A percentile compares a stretch with the other conserved stretches of the same genome.
phyloP scores from a whole-genome alignment of 2,329 filamentous ascomycete genomes.

The Xylariales sp. region DNA sequence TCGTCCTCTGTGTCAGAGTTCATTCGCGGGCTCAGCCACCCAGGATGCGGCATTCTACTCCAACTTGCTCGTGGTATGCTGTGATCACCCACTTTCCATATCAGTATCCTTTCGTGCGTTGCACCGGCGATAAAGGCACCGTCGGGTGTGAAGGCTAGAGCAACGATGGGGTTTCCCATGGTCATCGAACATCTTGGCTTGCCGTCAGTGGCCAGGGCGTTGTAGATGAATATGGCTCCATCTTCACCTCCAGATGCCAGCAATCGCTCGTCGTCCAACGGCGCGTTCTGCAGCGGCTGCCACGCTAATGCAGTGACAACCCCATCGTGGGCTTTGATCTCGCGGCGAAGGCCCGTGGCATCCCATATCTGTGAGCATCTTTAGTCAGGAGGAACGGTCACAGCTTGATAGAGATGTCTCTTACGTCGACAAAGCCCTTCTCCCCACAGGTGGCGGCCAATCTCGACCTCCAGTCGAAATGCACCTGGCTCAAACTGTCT shows the following conservation, averaged over 20 bases:
- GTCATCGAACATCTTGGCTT: slow-evolving; percentile 57
- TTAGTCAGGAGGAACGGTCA: slow-evolving; percentile 9
- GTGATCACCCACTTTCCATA: slow-evolving; percentile 61
- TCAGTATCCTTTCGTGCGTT: slow-evolving; percentile 53
- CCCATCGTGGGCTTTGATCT: slow-evolving; percentile 56
- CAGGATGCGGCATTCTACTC: slow-evolving; percentile 49
- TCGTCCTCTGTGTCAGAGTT: slow-evolving; percentile 52
- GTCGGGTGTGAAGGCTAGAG: slow-evolving; percentile 58
- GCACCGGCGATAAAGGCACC: slow-evolving; percentile 60
- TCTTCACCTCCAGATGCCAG: slow-evolving; percentile 60
- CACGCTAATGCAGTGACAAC: slow-evolving; percentile 54
- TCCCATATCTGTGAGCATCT: slow-evolving; percentile 48
- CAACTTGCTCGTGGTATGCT: slow-evolving; percentile 56
- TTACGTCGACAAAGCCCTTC: slow-evolving; percentile 56
- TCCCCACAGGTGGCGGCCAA: slow-evolving; percentile 56
- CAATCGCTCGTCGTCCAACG: slow-evolving; percentile 46
- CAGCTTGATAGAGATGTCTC: no score
- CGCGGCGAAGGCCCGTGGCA: slow-evolving; percentile 45
- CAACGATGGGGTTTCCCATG: slow-evolving; percentile 54
- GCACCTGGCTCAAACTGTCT: slow-evolving; percentile 50
- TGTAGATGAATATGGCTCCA: slow-evolving; percentile 59
- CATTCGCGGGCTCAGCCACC: slow-evolving; percentile 54
- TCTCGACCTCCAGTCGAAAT: slow-evolving; percentile 50
- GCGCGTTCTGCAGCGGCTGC: slow-evolving; percentile 47
- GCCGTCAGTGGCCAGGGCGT: slow-evolving; percentile 48